A percentile compares a stretch with the other conserved stretches of the same genome.
Evolutionary conservation across 2,329 filamentous ascomycete genomes (phyloP).

Genomic region (Fusarium keratoplasticum): DNA sequence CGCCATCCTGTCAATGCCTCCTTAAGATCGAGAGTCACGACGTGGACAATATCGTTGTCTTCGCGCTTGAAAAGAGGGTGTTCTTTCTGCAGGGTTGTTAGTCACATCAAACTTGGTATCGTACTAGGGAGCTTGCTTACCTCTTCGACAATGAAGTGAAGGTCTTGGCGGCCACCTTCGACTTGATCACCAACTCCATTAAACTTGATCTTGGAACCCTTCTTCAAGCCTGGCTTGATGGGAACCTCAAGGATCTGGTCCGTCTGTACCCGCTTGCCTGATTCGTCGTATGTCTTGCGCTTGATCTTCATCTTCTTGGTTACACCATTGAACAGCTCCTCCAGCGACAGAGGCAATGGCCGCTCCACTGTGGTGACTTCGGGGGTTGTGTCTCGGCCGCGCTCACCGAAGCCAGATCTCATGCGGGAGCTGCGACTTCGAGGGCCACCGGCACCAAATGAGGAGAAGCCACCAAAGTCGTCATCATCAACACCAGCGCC

Average conservation of each 20-base stretch:
- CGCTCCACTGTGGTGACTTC: conserved; percentile 94
- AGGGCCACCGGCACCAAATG: conserved; percentile 54
- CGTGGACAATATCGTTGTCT: conserved; percentile 86
- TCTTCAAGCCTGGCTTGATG: conserved; percentile 95
- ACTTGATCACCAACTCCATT: conserved; percentile 98
- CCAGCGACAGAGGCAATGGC: conserved; percentile 81
- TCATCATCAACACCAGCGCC: conserved; percentile 60
- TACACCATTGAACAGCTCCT: conserved; percentile 87
- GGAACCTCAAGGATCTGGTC: conserved; percentile 94
- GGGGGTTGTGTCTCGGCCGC: conserved; percentile 65
- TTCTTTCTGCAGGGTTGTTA: conserved; percentile 73
- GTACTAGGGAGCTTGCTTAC: conserved; percentile 62
- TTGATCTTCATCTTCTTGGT: conserved; percentile 99
- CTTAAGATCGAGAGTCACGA: conserved; percentile 86
- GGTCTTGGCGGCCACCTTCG: conserved; percentile 93
- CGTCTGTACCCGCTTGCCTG: conserved; percentile 84
- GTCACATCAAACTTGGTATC: conserved; percentile 50
- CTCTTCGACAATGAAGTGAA: conserved; percentile 96
- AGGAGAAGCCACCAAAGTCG: conserved; percentile 64
- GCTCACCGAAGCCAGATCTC: conserved; percentile 54
- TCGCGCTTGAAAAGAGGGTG: conserved; percentile 88
- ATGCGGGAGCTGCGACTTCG: conserved; percentile 56
- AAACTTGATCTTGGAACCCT: conserved; percentile 98
- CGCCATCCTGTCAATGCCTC: conserved; percentile 96
- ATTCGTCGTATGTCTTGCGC: conserved; percentile 91